Conservation (phyloP, 345 rosid species). For the Eucalyptus erythrocorys region DNA sequence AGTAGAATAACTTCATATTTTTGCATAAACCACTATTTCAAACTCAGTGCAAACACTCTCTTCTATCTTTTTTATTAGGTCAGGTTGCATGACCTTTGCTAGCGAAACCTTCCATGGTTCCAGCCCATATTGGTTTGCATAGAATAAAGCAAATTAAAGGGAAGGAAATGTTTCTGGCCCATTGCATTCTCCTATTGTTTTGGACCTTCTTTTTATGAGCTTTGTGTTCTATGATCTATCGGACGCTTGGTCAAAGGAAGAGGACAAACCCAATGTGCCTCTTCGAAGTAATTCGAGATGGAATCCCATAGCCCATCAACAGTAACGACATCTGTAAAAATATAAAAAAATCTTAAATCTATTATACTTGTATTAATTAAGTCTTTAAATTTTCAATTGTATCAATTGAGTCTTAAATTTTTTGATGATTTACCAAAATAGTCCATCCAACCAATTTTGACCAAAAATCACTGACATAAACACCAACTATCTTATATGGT, state of each 20-base stretch:
- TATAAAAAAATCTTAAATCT: too few species aligned
- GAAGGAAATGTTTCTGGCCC: background rate
- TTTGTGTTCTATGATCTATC: background rate
- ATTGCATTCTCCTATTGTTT: background rate
- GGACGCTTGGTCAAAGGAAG: background rate
- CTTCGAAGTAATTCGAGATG: background rate
- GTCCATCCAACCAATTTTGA: fast-evolving
- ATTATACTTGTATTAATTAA: background rate
- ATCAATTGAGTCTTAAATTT: too few species aligned
- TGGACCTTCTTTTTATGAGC: background rate
- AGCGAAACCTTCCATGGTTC: background rate
- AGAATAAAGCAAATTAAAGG: background rate
- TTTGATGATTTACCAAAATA: background rate
- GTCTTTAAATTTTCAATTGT: too few species aligned
- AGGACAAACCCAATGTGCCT: background rate
- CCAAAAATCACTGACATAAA: too few species aligned
- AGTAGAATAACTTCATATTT: too few species aligned
- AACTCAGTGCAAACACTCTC: background rate
- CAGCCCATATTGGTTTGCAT: background rate
- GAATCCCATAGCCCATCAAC: background rate
- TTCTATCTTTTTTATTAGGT: background rate
- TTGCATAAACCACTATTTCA: background rate
- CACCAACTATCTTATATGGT: fast-evolving
- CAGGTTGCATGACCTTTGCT: background rate
- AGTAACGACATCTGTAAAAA: fast-evolving